Percentiles rank a stretch among this genome's conserved stretches.
Conservation (phyloP, 192 early-diverging fungal genomes). For the Mortierella alpina region DNA sequence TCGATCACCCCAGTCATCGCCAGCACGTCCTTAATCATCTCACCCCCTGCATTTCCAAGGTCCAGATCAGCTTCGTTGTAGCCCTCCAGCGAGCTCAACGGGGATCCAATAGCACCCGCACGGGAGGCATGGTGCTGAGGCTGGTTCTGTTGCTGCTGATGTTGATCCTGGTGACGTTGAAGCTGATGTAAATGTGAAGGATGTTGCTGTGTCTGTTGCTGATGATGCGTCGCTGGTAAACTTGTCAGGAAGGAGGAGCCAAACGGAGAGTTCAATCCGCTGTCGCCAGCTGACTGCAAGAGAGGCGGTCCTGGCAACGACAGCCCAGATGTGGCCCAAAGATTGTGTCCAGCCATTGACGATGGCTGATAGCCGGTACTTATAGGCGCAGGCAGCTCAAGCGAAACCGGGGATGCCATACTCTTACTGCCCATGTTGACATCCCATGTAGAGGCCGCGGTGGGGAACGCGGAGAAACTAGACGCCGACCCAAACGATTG, state of each 20-base stretch:
- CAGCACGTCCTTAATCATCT: constrained; percentile 50
- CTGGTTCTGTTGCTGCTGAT: constrained; percentile 12
- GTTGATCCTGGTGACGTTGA: constrained; percentile 4
- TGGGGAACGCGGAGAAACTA: constrained; percentile 28
- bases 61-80: constrained; percentile 31
- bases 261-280: constrained; percentile 9
- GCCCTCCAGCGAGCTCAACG: constrained; percentile 8
- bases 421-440: constrained; percentile 20
- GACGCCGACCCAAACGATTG: constrained; percentile 22
- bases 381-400: constrained; percentile 23
- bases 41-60: constrained; percentile 37
- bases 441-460: constrained; percentile 32
- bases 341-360: constrained; percentile 27
- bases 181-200: not conserved
- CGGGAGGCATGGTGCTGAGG: constrained; percentile 10
- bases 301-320: constrained; percentile 27
- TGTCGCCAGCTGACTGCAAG: constrained; percentile 21
- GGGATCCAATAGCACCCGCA: constrained; percentile 5
- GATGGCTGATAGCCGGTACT: constrained; percentile 29
- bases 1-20: constrained; percentile 47
- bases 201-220: constrained; percentile 13
- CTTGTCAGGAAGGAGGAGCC: constrained; percentile 41
- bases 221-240: constrained; percentile 21
- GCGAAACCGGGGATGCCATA: constrained; percentile 8
- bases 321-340: constrained; percentile 34